A percentile compares a stretch with the other conserved stretches of the same genome.
phyloP scores from a whole-genome alignment of 129 eudicot genomes.

The Deinandra increscens region DNA sequence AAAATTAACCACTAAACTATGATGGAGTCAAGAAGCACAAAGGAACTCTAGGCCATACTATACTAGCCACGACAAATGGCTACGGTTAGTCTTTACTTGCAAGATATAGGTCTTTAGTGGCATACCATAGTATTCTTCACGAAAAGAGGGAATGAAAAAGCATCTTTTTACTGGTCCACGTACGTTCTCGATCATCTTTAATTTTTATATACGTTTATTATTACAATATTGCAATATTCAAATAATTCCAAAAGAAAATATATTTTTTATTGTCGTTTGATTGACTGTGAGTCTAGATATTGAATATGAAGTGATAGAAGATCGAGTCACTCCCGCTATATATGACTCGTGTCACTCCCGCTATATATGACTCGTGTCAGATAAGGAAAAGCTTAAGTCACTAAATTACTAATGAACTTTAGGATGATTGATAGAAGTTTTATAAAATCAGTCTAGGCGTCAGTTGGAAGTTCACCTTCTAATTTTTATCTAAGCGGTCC shows the following conservation, averaged over 20 bases:
- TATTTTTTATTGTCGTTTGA: neutral
- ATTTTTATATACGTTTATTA: neutral
- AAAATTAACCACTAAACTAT: neutral
- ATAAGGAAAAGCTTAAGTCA: no score
- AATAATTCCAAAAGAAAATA: neutral
- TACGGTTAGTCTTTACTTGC: conserved; percentile 27
- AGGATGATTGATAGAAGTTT: no score
- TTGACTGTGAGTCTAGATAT: no score
- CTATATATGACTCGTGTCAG: no score
- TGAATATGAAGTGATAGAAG: no score
- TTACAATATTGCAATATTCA: neutral
- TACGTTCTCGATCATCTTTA: neutral
- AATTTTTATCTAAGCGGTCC: no score
- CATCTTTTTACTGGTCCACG: conserved; percentile 18
- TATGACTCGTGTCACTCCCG: no score
- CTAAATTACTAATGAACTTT: no score
- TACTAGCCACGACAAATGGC: conserved; percentile 37
- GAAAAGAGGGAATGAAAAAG: conserved; percentile 4
- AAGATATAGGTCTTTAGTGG: conserved; percentile 6
- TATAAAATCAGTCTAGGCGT: no score
- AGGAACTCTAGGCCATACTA: conserved; percentile 8
- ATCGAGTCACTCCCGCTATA: no score
- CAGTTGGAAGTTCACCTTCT: no score
- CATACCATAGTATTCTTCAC: conserved; percentile 4
- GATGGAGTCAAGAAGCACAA: conserved; percentile 1